Conservation (phyloP, 352 stramenopile species). For the Globisporangium nunn region DNA sequence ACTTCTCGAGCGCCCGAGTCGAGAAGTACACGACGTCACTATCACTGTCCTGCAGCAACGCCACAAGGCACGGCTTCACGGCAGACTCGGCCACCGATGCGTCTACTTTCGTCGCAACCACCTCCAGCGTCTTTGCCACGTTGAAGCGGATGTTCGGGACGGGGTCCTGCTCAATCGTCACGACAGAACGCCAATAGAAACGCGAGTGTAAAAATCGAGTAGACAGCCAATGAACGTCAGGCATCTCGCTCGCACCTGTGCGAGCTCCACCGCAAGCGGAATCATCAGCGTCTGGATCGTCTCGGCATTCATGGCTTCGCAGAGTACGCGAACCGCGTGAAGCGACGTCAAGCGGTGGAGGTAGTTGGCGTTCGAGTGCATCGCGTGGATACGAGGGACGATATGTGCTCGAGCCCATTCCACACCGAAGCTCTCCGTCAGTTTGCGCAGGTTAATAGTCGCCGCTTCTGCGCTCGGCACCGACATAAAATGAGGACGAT, state of each 20-base stretch:
- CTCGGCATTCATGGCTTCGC: slow-evolving; percentile 62
- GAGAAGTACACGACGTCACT: slow-evolving; percentile 94
- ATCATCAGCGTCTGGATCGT: slow-evolving; percentile 86
- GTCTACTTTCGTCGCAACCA: slow-evolving; percentile 74
- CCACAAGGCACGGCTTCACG: slow-evolving; percentile 81
- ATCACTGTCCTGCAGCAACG: slow-evolving; percentile 88
- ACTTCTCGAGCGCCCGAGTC: slow-evolving; percentile 56
- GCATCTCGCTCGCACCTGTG: slow-evolving; percentile 46
- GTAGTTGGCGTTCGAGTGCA: slow-evolving; percentile 93
- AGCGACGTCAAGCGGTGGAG: slow-evolving; percentile 92
- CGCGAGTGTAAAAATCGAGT: background rate
- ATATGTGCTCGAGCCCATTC: slow-evolving; percentile 94
- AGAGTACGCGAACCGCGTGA: slow-evolving; percentile 82
- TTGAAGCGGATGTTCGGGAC: slow-evolving; percentile 99
- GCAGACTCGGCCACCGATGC: slow-evolving; percentile 48
- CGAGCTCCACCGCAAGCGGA: slow-evolving; percentile 89
- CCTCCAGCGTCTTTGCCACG: slow-evolving; percentile 94
- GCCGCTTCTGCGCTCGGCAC: slow-evolving; percentile 70
- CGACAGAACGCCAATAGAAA: background rate
- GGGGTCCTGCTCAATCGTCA: slow-evolving; percentile 49
- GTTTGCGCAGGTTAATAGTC: slow-evolving; percentile 91
- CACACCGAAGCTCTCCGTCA: slow-evolving; percentile 93
- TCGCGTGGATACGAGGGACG: slow-evolving; percentile 91
- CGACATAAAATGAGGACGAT: background rate
- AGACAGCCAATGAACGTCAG: background rate